Evolutionary conservation across 176 grass and related monocot species (phyloP), one percentile per base, ranked within the genome.

Genomic region (Aegilops bicornis): DNA sequence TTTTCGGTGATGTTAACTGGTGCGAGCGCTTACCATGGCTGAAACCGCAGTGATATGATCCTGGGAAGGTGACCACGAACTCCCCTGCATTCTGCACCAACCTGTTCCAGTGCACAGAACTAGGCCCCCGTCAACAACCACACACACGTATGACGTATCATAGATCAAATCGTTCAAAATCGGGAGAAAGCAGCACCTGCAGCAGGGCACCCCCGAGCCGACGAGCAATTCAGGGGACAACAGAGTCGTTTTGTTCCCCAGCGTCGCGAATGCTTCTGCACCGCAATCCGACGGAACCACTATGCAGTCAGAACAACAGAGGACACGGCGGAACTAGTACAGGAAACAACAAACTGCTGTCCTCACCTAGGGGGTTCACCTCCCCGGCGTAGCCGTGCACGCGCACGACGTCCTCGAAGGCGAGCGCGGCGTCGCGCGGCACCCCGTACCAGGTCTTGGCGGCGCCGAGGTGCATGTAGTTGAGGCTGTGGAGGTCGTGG

Each of bases 31-130:
- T 83, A 96, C 97, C 97, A 66, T 94, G 97, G 42, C 89, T 94
- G 78, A 99, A 96, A 58, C 94, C 97, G 2, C 80, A 40, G 91
- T 99, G 94, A 88, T 99, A 99, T 84, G 94, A 82, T 86, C 97
- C 94, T 3, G 97, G 92, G 71, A 99, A 99, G 73, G 97, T 99
- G 82, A 99, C 92, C 63, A 99, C 97, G 47, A 99, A 99, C 31
- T 99, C 97, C 73, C 94, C 97, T 87, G 90, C 87, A 93, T 99
- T 93, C 90, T 99, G 97, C 82, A 99, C 90, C 87, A 99, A 94
- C 92, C 97, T 98, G 89, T 82, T 59, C 37, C 11, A 10, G 17
- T 16, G 42, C 7, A 85, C 63, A 79, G 48, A 90, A 87, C 16
- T 60, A 85, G 29, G 69, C 7, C 45, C 6, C 52, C 6, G 23